Conservation (phyloP, 2,329 filamentous ascomycete species). For the Geosmithia putterillii region DNA sequence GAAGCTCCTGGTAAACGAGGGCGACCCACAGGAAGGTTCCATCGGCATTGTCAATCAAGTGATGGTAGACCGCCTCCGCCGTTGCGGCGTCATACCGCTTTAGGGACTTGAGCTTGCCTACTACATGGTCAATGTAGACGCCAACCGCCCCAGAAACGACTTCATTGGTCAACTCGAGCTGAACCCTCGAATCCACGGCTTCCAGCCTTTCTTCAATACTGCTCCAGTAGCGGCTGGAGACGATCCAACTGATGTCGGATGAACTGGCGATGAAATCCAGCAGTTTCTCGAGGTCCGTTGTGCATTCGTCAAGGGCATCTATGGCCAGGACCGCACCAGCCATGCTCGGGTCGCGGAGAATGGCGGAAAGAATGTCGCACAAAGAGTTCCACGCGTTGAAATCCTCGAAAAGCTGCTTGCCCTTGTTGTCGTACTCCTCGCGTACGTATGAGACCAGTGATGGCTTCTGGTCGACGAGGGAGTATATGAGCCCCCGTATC, state of each 20-base stretch:
- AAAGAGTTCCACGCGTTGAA: conserved; percentile 22
- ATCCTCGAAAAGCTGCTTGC: conserved; percentile 4
- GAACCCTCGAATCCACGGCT: conserved; percentile 6
- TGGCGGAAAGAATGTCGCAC: conserved; percentile 20
- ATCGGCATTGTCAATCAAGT: conserved; percentile 17
- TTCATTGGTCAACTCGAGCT: conserved; percentile 22
- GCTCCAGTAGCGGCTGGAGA: conserved; percentile 28
- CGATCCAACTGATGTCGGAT: conserved; percentile 23
- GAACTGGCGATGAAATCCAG: conserved; percentile 18
- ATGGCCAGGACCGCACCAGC: conserved; percentile 21
- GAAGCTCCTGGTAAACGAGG: conserved; percentile 6
- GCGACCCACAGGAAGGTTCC: conserved; percentile 16
- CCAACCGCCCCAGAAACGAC: conserved; percentile 20
- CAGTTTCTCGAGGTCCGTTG: conserved; percentile 13
- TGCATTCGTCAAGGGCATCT: conserved; percentile 34
- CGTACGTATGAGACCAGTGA: conserved; percentile 2
- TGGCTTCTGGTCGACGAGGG: conserved; percentile 18
- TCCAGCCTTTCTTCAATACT: conserved; percentile 20
- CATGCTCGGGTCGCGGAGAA: conserved; percentile 21
- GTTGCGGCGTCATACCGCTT: conserved; percentile 4
- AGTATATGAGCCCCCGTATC: conserved; percentile 28
- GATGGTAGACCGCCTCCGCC: background rate
- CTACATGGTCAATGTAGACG: conserved; percentile 18
- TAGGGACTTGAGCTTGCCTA: conserved; percentile 9
- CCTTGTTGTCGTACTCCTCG: conserved; percentile 1